Percentiles rank a stretch among this genome's conserved stretches.
Evolutionary conservation across 2,329 filamentous ascomycete species (phyloP).

Genomic region (Trichoderma semiorbis): DNA sequence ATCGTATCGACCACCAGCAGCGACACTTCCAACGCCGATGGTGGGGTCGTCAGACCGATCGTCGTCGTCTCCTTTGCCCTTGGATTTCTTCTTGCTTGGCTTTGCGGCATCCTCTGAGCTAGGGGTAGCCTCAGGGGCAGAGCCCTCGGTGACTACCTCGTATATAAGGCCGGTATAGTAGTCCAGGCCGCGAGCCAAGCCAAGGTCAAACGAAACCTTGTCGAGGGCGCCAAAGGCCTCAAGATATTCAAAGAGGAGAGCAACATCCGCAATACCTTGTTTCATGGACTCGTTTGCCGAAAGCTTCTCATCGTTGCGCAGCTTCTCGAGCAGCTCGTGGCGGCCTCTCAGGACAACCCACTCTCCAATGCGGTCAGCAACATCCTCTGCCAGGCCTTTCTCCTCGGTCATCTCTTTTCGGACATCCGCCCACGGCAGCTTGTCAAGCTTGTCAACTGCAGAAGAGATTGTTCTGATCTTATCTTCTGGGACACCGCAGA

Average conservation of each 20-base stretch:
- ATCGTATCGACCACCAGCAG: slow-evolving; percentile 88
- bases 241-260: slow-evolving; percentile 75
- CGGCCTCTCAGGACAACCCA: slow-evolving; percentile 78
- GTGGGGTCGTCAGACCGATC: slow-evolving; percentile 77
- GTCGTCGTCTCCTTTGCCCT: slow-evolving; percentile 51
- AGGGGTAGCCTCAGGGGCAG: slow-evolving; percentile 50
- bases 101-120: slow-evolving; percentile 25
- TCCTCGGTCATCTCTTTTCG: slow-evolving; percentile 90
- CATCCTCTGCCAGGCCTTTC: slow-evolving; percentile 72
- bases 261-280: slow-evolving; percentile 77
- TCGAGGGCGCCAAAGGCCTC: slow-evolving; percentile 70
- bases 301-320: slow-evolving; percentile 66
- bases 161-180: slow-evolving; percentile 91
- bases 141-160: slow-evolving; percentile 81
- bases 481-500: slow-evolving; percentile 81
- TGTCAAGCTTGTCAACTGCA: slow-evolving; percentile 94
- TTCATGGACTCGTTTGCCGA: slow-evolving; percentile 71
- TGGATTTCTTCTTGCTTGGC: slow-evolving; percentile 45
- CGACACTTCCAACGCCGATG: slow-evolving; percentile 80
- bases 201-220: slow-evolving; percentile 83
- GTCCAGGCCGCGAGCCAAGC: slow-evolving; percentile 84
- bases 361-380: slow-evolving; percentile 83
- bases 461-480: slow-evolving; percentile 88
- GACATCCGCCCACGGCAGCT: slow-evolving; percentile 85
- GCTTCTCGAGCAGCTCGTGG: slow-evolving; percentile 66